Base-by-base conservation (phyloP, 2,329 filamentous ascomycete species). In the Plectosphaerella sp. region DNA sequence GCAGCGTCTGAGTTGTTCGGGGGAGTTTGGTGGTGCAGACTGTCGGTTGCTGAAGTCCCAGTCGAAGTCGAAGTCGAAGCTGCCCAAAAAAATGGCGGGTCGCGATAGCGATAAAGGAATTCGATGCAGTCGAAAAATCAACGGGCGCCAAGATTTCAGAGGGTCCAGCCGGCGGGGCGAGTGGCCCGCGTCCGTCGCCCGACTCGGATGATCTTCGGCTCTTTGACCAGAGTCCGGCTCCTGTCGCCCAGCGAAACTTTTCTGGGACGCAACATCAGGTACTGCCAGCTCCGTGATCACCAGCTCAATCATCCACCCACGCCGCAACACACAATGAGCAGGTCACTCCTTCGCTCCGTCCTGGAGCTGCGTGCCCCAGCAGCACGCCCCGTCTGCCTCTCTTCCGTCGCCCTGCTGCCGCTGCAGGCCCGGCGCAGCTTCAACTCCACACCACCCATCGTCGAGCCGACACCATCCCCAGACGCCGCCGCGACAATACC, bases 331-430 rank as follows among this genome's bases (percentile, higher is more conserved):
- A 24, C 45, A 46, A 82, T 83, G 79, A 82, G 78, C 66, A 77
- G 82, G 65, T 76, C 80, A 58, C 71, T 88, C 56, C 75, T 86
- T 60, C 80, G 82, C 73, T 85, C 83, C 69, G 71, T 83, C 46
- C 67, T 84, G 69, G 83, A 86, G 74, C 75, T 84, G 49, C 76
- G 79, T 60, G 69, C 73, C 51, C 68, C 76, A 48, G 59, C 67
- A 43, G 62, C 67, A 16, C 67, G 67, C 16, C 41, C 41, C 4
- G 4, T 43, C n/a, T 18, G 41, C 41, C 68, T 82, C 7, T 77
- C 52, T 36, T 54, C 48, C 41, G 51, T 47, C 52, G 53, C 60
- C 42, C 54, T 61, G 35, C 59, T 64, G 51, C 54, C 62, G 41
- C 58, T 59, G 48, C 59, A 61, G 56, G 58, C 64, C 53, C 58